Base-by-base conservation (phyloP, 1,284 basidiomycete species). In the Blastosporella zonata region DNA sequence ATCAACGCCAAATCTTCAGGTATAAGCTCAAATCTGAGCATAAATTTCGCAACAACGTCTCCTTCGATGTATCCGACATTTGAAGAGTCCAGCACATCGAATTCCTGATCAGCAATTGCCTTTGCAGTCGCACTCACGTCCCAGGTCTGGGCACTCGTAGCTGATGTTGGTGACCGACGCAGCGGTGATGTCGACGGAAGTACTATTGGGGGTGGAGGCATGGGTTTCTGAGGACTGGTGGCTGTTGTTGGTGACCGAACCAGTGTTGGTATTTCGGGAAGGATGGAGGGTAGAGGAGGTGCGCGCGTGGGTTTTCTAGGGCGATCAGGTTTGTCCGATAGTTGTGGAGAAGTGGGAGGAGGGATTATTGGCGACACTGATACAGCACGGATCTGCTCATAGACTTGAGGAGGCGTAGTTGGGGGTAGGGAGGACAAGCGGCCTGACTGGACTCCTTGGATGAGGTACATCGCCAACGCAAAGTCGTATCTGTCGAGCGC, bases 381-480 rank as follows among this genome's bases (percentile, higher is more conserved):
- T 17, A 41, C 21, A 33, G 38, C 38, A 23, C 40, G 34, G 22
- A 60, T 55, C 21, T 43, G 41, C 20, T 66, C 56, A 23, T 57
- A 62, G 1, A 70, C 47, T 15, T 64, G 50, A 22, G 52, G 48
- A 7, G 68, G 67, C 27, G 67, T 61, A 10, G 59, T 54, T 3
- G 55, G 23, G 1, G 68, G 69, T 10, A 70, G 53, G 2, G 55
- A 51, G 21, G 55, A 53, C 1, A 70, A 58, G 27, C 61, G 58
- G 42, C 66, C 68, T 5, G 61, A 59, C 53, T 62, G 61, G 12
- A 66, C 47, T 15, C 61, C 62, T 36, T 66, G 60, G 13, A 71
- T 65, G 20, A 69, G 58, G 53, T 68, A 67, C 59, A 70, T 64
- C 34, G 64, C 69, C 27, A 70, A 53, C 6, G 66, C 60, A 48